Base-by-base conservation (phyloP, 148 eudicot species). In the Chenopodium formosanum region DNA sequence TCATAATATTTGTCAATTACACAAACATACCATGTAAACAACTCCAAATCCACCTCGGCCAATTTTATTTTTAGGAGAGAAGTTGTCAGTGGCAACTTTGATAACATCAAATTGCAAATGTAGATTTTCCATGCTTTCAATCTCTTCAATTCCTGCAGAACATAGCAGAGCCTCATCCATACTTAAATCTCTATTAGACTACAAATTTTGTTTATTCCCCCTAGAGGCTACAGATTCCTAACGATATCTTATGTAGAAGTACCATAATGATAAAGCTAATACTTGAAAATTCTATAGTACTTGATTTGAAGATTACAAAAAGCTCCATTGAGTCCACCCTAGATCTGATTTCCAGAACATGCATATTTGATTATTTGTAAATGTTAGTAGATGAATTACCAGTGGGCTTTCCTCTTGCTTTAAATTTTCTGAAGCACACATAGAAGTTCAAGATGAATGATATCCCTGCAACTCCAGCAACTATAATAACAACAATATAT, bases 11-110 rank as follows among this genome's bases (percentile, higher is more conserved):
- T 1, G 22, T 17, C 62, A 14, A 58, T 9, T 68, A 47, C 19
- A 16, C 19, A 56, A 56, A 56, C 83, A 25, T 80, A 84, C 83
- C 86, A 80, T 80, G 74, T 80, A 84, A 80, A 80, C 86, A 50
- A 84, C 78, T 47, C 86, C 86, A 77, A 84, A 84, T 50, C 86
- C 86, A 50, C 86, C 86, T 71, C 70, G 78, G 1, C 86, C 86
- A 34, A 84, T 77, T 74, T 76, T 84, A 27, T 84, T 80, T 31
- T 70, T 74, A 20, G 52, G 31, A 4, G 86, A 76, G 74, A 84
- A 84, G 78, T 80, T 80, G 73, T 80, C 81, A 1, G 83, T 84
- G 37, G 86, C 86, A 62, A 74, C 37, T 75, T 67, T 84, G 34
- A 84, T 76, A 9, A 81, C 60, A 53, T 68, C 71, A 34, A 84